Conservation (phyloP, 352 stramenopile genomes). For the Peronospora farinosa region DNA sequence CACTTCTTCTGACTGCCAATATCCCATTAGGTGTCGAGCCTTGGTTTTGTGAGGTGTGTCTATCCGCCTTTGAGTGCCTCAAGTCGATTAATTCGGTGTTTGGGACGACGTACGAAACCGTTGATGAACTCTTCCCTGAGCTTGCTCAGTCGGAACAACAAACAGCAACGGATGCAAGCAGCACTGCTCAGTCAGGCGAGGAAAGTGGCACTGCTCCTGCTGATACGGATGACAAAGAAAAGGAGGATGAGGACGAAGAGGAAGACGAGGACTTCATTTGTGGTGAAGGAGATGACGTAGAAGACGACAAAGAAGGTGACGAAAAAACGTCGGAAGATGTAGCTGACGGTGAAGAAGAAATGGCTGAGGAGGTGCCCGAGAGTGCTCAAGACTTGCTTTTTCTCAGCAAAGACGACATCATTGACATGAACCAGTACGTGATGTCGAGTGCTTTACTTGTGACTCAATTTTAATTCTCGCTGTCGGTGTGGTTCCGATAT, state of each 20-base stretch:
- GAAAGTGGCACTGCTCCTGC: conserved; percentile 11
- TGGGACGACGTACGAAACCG: conserved; percentile 54
- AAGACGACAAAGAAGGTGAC: conserved; percentile 22
- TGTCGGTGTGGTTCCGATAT: conserved; percentile 1
- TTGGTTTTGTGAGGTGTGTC: conserved; percentile 81
- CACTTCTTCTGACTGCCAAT: conserved; percentile 44
- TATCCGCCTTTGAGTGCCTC: conserved; percentile 69
- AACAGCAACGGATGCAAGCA: conserved; percentile 12
- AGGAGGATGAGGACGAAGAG: conserved; percentile 27
- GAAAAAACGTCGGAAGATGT: conserved; percentile 4
- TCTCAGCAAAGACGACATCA: conserved; percentile 46
- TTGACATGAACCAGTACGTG: conserved; percentile 44
- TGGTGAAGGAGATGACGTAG: conserved; percentile 26
- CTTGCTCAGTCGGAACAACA: conserved; percentile 32
- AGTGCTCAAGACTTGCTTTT: conserved; percentile 42
- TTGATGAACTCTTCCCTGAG: conserved; percentile 49
- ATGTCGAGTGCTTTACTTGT: background rate
- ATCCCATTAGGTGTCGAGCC: conserved; percentile 59
- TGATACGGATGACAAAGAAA: conserved; percentile 20
- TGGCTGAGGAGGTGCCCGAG: conserved; percentile 28
- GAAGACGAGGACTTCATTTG: conserved; percentile 50
- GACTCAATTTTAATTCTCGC: conserved; percentile 5
- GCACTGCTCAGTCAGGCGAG: too few relatives aligned
- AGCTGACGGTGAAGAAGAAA: conserved; percentile 18
- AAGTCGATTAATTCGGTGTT: conserved; percentile 79